Base-by-base conservation (phyloP, 331 rosid genomes). In the Ulmus americana region DNA sequence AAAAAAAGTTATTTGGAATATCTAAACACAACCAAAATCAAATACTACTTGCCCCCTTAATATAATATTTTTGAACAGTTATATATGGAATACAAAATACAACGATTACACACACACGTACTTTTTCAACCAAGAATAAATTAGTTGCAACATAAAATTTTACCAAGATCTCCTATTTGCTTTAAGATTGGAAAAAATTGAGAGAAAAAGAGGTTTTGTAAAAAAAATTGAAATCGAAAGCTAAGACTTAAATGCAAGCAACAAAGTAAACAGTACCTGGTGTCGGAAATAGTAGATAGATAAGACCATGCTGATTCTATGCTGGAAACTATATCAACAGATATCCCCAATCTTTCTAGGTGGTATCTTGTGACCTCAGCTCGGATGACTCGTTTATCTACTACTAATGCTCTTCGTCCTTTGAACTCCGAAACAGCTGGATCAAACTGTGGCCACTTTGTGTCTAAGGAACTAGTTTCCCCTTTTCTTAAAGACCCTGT, bases 361-460 rank as follows among this genome's bases (percentile, higher is more conserved):
- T 83, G 81, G 76, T 87, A 87, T 76, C 77, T 81, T 10, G 88
- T 89, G 76, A 92, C 98, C 80, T 82, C 95, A 16, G 95, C 90
- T 47, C 85, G 86, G 66, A 82, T 74, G 68, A 72, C 76, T 76
- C 87, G 78, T 69, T 81, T 76, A 67, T 92, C 95, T 61, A 89
- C 71, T 22, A 89, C 86, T 65, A 86, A 64, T 44, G 97, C 95
- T 80, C 76, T 81, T 72, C 80, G 73, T 61, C 87, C 95, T 74
- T 54, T 79, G 45, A 82, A 77, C 65, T 86, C 88, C 13, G 78
- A 52, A 61, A 52, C 59, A 70, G 76, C 67, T 71, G 68, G 81
- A 59, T 77, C 82, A 75, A 72, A 70, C 59, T 89, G 82, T 61
- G 74, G 85, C 88, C 73, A 55, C 78, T 70, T 82, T 1, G 72